phyloP scores from a whole-genome alignment of 306 rosid species.

The Luffa aegyptiaca region DNA sequence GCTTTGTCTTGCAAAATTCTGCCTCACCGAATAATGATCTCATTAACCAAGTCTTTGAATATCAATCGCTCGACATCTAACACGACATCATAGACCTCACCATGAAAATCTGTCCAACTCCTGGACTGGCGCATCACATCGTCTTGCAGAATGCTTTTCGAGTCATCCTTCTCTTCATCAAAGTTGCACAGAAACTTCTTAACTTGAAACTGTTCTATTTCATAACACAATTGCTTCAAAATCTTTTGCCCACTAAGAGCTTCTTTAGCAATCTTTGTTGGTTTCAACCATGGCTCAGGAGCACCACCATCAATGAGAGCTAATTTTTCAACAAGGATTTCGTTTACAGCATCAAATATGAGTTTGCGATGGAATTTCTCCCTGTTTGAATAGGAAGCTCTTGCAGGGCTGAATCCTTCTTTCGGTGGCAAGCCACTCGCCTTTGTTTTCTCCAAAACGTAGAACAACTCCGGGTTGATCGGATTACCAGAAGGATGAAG shows the following conservation, averaged over 20 bases:
- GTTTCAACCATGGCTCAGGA: conserved; percentile 48
- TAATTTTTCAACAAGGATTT: conserved; percentile 50
- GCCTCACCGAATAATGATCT: conserved; percentile 28
- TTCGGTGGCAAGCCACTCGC: conserved; percentile 47
- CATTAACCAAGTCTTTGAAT: conserved; percentile 75
- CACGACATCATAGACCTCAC: conserved; percentile 47
- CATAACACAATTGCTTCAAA: conserved; percentile 63
- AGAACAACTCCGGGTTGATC: conserved; percentile 79
- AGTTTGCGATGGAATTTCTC: conserved; percentile 64
- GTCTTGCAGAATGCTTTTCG: conserved; percentile 37
- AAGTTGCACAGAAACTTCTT: conserved; percentile 32
- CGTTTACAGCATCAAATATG: conserved; percentile 78
- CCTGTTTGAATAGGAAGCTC: conserved; percentile 14
- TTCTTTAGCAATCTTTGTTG: conserved; percentile 45
- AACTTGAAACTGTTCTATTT: conserved; percentile 53
- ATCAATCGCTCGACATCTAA: conserved; percentile 64
- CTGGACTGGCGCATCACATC: conserved; percentile 47
- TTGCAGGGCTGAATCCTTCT: conserved; percentile 31
- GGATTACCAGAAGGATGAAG: conserved; percentile 72
- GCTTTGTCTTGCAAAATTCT: neutral
- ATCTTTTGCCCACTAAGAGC: conserved; percentile 61
- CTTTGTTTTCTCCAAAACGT: conserved; percentile 79
- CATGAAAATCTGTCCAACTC: conserved; percentile 49
- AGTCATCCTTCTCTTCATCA: conserved; percentile 46
- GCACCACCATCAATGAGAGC: conserved; percentile 18